Conservation (phyloP, 345 rosid species). For the Eucalyptus dawsonii region DNA sequence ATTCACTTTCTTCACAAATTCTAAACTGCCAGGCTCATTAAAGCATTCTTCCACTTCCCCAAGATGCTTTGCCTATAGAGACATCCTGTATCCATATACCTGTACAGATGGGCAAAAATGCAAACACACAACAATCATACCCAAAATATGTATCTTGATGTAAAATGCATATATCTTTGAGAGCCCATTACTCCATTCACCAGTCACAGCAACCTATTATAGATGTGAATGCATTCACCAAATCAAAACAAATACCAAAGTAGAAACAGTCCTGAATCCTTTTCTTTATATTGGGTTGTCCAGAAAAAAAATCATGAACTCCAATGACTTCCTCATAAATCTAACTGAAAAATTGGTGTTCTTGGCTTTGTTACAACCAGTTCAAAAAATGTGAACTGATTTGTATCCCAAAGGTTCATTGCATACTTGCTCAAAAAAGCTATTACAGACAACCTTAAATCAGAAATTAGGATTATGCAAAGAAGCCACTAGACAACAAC, state of each 20-base stretch:
- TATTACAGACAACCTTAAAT: neutral
- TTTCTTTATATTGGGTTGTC: neutral
- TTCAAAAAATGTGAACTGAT: neutral
- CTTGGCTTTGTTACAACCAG: neutral
- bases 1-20: conserved; percentile 54
- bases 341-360: neutral
- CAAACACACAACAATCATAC: neutral
- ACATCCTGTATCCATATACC: conserved; percentile 87
- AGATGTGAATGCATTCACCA: neutral
- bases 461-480: neutral
- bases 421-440: neutral
- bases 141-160: neutral
- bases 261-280: neutral
- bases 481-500: conserved; percentile 12
- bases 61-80: conserved; percentile 89
- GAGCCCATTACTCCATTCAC: neutral
- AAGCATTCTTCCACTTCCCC: conserved; percentile 27
- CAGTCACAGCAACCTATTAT: neutral
- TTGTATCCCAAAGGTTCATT: neutral
- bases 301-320: neutral
- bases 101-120: neutral
- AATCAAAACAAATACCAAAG: neutral
- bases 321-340: neutral
- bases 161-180: neutral
- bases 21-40: conserved; percentile 36